Base-by-base conservation (phyloP, 495 filamentous ascomycete genomes). In the Aeminium ludgeri region DNA sequence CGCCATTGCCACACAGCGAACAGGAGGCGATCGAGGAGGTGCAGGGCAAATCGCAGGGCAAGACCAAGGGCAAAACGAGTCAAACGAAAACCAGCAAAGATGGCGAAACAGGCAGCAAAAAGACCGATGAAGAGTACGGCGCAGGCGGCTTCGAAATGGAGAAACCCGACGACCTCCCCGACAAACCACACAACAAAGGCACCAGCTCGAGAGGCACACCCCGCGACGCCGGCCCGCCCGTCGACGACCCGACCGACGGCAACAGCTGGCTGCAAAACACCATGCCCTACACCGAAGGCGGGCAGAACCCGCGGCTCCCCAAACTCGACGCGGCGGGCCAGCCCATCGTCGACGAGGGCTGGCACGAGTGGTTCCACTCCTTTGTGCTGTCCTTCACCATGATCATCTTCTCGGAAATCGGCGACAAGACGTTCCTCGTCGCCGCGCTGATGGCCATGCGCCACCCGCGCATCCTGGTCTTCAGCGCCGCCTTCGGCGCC, bases 391-490 rank as follows among this genome's bases (percentile, higher is more conserved):
- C 89, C 6, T 74, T 94, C 39, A 84, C 86, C 43, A 96, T 96
- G 89, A 97, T 97, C 46, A 68, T 96, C 40, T 82, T 96, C 51
- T 95, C 89, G 46, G 89, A 97, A 57, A 76, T 97, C 56, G 89
- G 89, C 44, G 89, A 97, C 71, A 97, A 97, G 60, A 97, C 89
- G 0, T 97, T 97, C 64, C 69, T 97, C 30, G 84, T 97, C 32
- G 89, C 89, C 11, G 89, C 89, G 18, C 69, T 97, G 16, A 97
- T 97, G 89, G 89, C 89, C 1, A 97, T 97, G 89, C 84, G 93
- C 50, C 86, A 97, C 55, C 80, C 89, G 32, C 82, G 87, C 25
- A 59, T 95, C 40, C 67, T 94, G 10, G 91, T 97, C 31, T 97
- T 96, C 63, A 76, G 82, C 6, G 84, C 89, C 5, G 89, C 89